A percentile compares a stretch with the other conserved stretches of the same genome.
Evolutionary conservation across 2,329 filamentous ascomycete species (phyloP).

Genomic region (Stagonosporopsis rhizophila): DNA sequence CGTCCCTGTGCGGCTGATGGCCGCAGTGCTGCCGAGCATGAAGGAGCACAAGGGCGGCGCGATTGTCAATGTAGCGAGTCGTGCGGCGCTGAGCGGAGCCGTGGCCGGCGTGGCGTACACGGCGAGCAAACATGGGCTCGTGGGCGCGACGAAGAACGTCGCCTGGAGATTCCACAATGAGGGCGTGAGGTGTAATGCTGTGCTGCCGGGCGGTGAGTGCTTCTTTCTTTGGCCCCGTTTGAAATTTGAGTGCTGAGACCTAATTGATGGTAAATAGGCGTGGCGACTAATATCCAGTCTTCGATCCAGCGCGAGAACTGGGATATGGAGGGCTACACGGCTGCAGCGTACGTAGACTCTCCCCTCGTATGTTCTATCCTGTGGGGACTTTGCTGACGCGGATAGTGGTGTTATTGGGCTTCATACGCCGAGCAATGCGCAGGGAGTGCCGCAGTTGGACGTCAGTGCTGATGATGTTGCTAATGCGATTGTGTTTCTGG

Average conservation of each 20-base stretch:
- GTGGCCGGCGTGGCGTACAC: slow-evolving; percentile 56
- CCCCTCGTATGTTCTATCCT: too few relatives aligned
- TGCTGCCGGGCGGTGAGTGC: slow-evolving; percentile 50
- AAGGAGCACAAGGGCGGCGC: slow-evolving; percentile 48
- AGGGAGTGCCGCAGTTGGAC: slow-evolving; percentile 30
- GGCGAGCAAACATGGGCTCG: slow-evolving; percentile 54
- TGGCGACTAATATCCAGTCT: slow-evolving; percentile 27
- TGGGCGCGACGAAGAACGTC: slow-evolving; percentile 57
- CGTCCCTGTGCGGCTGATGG: slow-evolving; percentile 55
- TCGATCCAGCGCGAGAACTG: slow-evolving; percentile 32
- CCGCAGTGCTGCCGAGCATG: slow-evolving; percentile 54
- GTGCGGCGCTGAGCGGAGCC: slow-evolving; percentile 47
- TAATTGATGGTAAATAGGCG: neutral
- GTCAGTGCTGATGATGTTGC: slow-evolving; percentile 35
- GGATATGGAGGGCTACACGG: slow-evolving; percentile 28
- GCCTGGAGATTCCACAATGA: slow-evolving; percentile 56
- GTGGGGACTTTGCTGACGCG: neutral
- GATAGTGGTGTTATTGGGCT: neutral
- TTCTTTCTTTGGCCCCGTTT: neutral
- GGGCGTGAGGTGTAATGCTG: slow-evolving; percentile 56
- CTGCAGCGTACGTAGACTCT: slow-evolving; percentile 33
- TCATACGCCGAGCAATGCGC: slow-evolving; percentile 11
- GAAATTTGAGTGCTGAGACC: too few relatives aligned
- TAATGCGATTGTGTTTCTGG: slow-evolving; percentile 34
- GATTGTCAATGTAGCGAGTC: slow-evolving; percentile 52